Conservation (phyloP, 1,284 basidiomycete genomes). For the Chalciporus piperatoides region DNA sequence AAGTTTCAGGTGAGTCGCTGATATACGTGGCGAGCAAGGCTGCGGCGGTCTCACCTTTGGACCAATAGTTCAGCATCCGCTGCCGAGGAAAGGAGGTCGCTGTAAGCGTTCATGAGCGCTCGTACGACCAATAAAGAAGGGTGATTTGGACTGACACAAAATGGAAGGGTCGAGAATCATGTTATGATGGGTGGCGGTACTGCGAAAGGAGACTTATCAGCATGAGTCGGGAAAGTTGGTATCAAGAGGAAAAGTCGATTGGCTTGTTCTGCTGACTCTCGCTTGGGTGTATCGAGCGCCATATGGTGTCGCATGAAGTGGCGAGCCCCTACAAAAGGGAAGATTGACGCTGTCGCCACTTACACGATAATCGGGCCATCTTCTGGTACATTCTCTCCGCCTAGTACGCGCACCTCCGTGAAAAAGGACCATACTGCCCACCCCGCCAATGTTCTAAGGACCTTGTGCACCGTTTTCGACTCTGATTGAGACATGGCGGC, state of each 20-base stretch:
- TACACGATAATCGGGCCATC: constrained; percentile 88
- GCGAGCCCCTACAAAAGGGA: not conserved
- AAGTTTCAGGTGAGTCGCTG: constrained; percentile 19
- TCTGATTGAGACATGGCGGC: constrained; percentile 32
- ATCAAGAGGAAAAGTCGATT: not conserved
- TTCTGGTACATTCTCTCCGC: constrained; percentile 78
- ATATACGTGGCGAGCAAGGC: constrained; percentile 6
- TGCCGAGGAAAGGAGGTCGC: constrained; percentile 74
- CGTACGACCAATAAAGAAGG: constrained; percentile 11
- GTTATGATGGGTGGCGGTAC: constrained; percentile 85
- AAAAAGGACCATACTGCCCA: constrained; percentile 84
- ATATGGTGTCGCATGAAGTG: not conserved
- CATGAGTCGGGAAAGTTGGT: constrained; percentile 2
- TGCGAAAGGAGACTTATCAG: constrained; percentile 32
- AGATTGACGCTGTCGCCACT: constrained; percentile 32
- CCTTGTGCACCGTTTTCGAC: constrained; percentile 49
- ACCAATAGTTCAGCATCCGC: constrained; percentile 92
- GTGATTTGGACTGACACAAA: constrained; percentile 56
- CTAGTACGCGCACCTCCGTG: constrained; percentile 78
- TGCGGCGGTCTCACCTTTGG: constrained; percentile 54
- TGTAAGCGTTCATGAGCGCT: constrained; percentile 31
- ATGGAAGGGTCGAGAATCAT: constrained; percentile 88
- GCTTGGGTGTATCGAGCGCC: not conserved
- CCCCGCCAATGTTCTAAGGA: constrained; percentile 66
- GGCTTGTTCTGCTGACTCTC: not conserved